Percentiles rank a stretch among this genome's conserved stretches.
These are phyloP conservation scores for Mortierella sp. DNA, from an alignment of 371 early-diverging fungal species.

Conservation along the genomic window DNA sequence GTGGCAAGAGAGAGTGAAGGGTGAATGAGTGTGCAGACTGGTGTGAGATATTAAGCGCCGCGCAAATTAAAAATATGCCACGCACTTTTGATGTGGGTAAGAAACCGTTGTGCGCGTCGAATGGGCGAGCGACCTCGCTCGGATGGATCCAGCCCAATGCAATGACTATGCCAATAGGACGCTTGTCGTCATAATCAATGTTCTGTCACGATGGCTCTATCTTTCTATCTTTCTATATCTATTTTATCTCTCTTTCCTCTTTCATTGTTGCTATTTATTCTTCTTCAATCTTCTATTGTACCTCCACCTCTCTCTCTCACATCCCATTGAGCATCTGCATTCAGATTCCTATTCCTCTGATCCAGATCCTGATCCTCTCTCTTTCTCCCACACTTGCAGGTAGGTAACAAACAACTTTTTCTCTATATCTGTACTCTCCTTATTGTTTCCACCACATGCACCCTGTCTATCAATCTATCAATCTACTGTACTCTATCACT, in stretches of 20 bases:
- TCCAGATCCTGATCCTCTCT: neutral
- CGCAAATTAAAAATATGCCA: neutral
- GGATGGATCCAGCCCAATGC: constrained; percentile 4
- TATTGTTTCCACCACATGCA: too few species aligned
- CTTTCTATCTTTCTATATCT: neutral
- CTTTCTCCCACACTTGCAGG: neutral
- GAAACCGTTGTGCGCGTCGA: constrained; percentile 7
- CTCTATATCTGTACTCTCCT: neutral
- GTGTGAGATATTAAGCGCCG: constrained; percentile 15
- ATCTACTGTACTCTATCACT: too few species aligned
- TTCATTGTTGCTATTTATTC: neutral
- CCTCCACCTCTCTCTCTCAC: too few species aligned
- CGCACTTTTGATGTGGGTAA: neutral
- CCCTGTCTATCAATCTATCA: too few species aligned
- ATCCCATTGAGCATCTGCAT: neutral
- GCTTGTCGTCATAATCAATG: neutral
- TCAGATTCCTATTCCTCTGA: neutral
- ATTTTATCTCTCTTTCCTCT: neutral
- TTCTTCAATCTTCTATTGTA: neutral
- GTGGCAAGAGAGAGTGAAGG: too few species aligned
- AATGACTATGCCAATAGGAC: neutral
- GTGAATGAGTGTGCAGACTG: too few species aligned
- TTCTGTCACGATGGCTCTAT: neutral
- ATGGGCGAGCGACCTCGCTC: neutral
- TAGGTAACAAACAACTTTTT: neutral